These are phyloP conservation scores for Fraxinus xanthoxyloides DNA, from an alignment of 305 asterid genomes.

Conservation along the genomic window DNA sequence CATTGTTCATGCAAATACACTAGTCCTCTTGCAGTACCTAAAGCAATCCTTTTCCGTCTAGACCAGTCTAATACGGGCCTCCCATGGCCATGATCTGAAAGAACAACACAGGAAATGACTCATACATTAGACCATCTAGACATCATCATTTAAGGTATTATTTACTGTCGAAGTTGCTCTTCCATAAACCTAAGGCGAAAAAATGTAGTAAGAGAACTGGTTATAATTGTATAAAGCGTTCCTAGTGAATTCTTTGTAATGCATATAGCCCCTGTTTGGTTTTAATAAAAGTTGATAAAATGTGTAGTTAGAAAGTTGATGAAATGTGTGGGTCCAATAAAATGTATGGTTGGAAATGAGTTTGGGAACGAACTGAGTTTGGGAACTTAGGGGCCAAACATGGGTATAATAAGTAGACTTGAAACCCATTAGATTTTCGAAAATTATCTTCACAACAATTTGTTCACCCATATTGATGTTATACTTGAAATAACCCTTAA, in stretches of 20 bases:
- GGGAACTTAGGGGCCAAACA: neutral
- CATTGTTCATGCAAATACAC: constrained; percentile 94
- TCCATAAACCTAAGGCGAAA: neutral
- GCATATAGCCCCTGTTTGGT: neutral
- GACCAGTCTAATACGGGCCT: constrained; percentile 88
- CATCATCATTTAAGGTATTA: neutral
- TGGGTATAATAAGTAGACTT: neutral
- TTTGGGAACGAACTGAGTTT: neutral
- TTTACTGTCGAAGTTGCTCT: neutral
- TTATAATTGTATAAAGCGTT: neutral
- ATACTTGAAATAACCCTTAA: neutral
- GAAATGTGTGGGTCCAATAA: too few species aligned
- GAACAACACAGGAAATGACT: neutral
- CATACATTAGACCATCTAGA: neutral
- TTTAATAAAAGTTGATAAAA: too few species aligned
- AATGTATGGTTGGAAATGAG: neutral
- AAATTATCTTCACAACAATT: neutral
- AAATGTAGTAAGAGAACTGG: neutral
- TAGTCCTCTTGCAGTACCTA: constrained; percentile 93
- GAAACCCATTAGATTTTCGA: neutral
- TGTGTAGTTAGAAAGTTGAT: neutral
- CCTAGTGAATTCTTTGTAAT: neutral
- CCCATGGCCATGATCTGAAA: constrained; percentile 67
- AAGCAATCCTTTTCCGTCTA: constrained; percentile 74
- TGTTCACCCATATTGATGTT: neutral